Conservation (phyloP, 164 flowering plant genomes). For the Aristolochia californica region DNA sequence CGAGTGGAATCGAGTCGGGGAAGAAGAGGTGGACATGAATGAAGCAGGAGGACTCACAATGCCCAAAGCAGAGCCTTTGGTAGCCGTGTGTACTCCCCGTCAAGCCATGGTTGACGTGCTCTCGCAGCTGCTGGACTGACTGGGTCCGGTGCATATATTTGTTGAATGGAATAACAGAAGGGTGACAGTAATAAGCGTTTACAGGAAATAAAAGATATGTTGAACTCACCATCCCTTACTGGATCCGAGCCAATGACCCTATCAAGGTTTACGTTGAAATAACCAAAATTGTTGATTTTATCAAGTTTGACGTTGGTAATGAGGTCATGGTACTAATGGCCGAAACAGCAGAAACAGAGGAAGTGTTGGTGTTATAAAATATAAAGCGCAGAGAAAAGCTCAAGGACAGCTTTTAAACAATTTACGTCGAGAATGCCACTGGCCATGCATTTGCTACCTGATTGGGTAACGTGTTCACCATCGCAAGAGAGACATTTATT, state of each 20-base stretch:
- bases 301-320: conserved; percentile 79
- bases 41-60: conserved; percentile 8
- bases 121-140: neutral
- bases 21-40: conserved; percentile 6
- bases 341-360: conserved; percentile 80
- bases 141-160: no score
- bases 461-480: conserved; percentile 57
- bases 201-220: no score
- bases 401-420: conserved; percentile 72
- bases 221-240: conserved; percentile 85
- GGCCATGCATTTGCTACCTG: conserved; percentile 83
- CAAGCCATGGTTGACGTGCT: conserved; percentile 3
- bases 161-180: no score
- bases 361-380: conserved; percentile 63
- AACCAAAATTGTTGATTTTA: conserved; percentile 60
- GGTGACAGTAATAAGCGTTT: no score
- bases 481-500: conserved; percentile 46
- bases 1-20: conserved; percentile 7
- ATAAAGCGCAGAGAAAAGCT: conserved; percentile 77
- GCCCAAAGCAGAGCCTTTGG: conserved; percentile 11
- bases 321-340: conserved; percentile 88
- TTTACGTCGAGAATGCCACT: conserved; percentile 57
- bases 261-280: conserved; percentile 62
- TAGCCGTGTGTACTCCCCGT: conserved; percentile 5
- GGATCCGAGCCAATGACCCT: conserved; percentile 79